Evolutionary conservation across 139 green algal species (phyloP).

Genomic region (Coccomyxa sp.): DNA sequence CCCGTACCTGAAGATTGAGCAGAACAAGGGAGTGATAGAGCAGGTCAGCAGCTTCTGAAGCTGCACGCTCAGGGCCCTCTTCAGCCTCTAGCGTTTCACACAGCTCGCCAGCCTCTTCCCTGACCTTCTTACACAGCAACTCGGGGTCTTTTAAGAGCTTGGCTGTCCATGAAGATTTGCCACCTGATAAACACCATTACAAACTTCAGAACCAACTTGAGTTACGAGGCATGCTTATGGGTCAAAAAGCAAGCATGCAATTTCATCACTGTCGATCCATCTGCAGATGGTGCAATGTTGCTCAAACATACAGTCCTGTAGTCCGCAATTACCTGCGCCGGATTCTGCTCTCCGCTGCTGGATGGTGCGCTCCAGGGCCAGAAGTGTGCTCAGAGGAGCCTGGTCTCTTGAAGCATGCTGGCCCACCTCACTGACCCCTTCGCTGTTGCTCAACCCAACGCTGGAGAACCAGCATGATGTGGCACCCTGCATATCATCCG

Average conservation of each 20-base stretch:
- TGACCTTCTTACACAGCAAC: slow-evolving; percentile 93
- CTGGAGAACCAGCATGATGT: slow-evolving; percentile 87
- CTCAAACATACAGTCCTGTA: no score
- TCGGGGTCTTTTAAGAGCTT: slow-evolving; percentile 77
- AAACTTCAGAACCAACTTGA: not conserved
- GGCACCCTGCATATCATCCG: slow-evolving; percentile 42
- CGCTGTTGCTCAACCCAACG: slow-evolving; percentile 1
- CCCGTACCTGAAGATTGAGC: slow-evolving; percentile 66
- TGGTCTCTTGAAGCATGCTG: slow-evolving; percentile 31
- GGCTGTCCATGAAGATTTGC: slow-evolving; percentile 90
- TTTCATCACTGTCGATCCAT: no score
- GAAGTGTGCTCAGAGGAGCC: slow-evolving; percentile 69
- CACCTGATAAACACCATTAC: slow-evolving; percentile 31
- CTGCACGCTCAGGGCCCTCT: slow-evolving; percentile 82
- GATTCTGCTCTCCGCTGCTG: slow-evolving; percentile 2
- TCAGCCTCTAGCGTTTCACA: slow-evolving; percentile 81
- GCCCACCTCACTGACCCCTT: slow-evolving; percentile 28
- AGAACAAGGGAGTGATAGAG: slow-evolving; percentile 98
- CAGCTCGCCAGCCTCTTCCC: slow-evolving; percentile 93
- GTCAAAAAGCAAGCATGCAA: no score
- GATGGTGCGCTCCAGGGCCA: slow-evolving; percentile 85
- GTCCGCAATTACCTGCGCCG: no score
- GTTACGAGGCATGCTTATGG: no score
- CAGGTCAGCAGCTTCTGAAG: slow-evolving; percentile 92
- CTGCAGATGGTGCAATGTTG: no score